Base-by-base conservation (phyloP, 805 yeast species). In the Yamadazyma kitorensis region DNA sequence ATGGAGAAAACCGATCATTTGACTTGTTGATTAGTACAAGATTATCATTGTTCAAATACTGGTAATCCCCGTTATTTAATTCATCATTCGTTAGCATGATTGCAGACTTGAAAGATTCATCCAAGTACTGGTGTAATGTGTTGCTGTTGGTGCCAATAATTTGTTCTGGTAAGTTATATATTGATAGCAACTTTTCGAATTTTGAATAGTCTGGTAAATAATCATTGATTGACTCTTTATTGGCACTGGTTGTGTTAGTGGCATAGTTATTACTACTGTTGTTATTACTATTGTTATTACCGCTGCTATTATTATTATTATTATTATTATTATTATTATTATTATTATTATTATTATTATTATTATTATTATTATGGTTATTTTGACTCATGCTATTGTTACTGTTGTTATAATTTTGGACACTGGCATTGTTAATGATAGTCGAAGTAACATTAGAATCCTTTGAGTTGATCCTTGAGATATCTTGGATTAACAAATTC, bases 11-110 rank as follows among this genome's bases (percentile, higher is more conserved):
- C 6, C 29, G 20, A 21, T 37, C 41, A 14, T 27, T 25, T 6
- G 24, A 17, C 8, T 36, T 23, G 22, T 40, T 37, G 12, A 47
- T 41, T 16, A 65, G 41, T 17, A 48, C 41, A 8, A 64, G 40
- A 12, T 51, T 49, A 14, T 48, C 31, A 12, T 59, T 47, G 39
- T 64, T 67, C 16, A 62, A 49, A 9, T 39, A 37, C 24, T 61
- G 58, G 5, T 49, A 45, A 39, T 67, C 72, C 12, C 57, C 54
- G 23, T 21, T 10, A 8, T 20, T 24, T n/a, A 30, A 13, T 11
- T 31, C 37, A 16, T 31, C 36, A 16, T 28, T 33, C 8, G 29
- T 29, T 11, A 34, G 30, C 22, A 23, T 28, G 9, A 31, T 20
- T 4, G 34, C 11, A 3, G 39, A 35, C 12, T 26, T 13, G 15